Evolutionary conservation across 1,284 basidiomycete species (phyloP).

Genomic region (Trichosporon coremiiforme): DNA sequence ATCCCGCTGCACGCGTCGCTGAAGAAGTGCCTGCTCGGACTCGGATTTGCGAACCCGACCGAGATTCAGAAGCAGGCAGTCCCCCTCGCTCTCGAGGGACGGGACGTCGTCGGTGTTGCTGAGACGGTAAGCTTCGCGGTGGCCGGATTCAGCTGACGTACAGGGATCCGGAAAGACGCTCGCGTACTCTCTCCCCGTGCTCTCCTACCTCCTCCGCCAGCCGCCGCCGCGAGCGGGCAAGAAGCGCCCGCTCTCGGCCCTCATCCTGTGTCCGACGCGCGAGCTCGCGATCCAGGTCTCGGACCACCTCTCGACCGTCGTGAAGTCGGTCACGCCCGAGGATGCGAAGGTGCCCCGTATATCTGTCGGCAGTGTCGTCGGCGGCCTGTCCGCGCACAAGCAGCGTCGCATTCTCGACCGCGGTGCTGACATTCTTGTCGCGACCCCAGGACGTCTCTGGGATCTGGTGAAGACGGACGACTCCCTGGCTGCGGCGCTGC

Average conservation of each 20-base stretch:
- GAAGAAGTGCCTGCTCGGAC: constrained; percentile 66
- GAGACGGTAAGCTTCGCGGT: constrained; percentile 66
- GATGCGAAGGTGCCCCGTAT: constrained; percentile 62
- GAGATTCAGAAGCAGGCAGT: constrained; percentile 79
- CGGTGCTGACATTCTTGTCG: constrained; percentile 87
- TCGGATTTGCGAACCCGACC: constrained; percentile 74
- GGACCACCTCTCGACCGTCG: constrained; percentile 67
- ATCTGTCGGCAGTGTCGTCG: constrained; percentile 85
- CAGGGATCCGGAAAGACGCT: constrained; percentile 95
- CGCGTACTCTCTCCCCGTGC: constrained; percentile 89
- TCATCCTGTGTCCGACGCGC: constrained; percentile 90
- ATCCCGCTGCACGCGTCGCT: constrained; percentile 70
- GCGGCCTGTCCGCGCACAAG: constrained; percentile 93
- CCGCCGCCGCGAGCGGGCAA: constrained; percentile 32
- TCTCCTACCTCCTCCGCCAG: constrained; percentile 72
- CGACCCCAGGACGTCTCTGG: constrained; percentile 96
- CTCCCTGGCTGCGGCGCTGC: constrained; percentile 66
- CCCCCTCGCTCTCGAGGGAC: constrained; percentile 65
- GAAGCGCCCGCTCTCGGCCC: constrained; percentile 65
- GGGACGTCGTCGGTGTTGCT: constrained; percentile 85
- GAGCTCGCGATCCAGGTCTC: constrained; percentile 94
- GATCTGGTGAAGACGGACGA: constrained; percentile 85
- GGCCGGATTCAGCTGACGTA: neutral
- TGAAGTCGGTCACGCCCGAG: constrained; percentile 48
- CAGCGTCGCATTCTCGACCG: constrained; percentile 82